These are phyloP conservation scores for Hypoxylon intermedium DNA, from an alignment of 495 filamentous ascomycete species.

Conservation along the genomic window DNA sequence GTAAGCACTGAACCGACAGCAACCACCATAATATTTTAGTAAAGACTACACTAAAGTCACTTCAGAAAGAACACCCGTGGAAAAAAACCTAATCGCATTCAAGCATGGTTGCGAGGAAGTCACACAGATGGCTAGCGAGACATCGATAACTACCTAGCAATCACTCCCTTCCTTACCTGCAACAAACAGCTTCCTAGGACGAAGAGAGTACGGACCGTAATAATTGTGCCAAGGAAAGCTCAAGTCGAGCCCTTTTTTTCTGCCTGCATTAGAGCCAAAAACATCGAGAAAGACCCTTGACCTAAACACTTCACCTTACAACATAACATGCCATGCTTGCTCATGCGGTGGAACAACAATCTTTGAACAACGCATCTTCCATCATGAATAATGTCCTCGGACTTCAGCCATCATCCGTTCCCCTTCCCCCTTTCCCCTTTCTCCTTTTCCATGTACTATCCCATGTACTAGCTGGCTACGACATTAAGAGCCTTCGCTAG, in stretches of 20 bases:
- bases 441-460: constrained; percentile 18
- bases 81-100: too few relatives aligned
- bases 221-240: not conserved
- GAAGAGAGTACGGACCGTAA: not conserved
- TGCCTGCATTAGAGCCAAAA: constrained; percentile 9
- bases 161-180: too few relatives aligned
- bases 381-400: constrained; percentile 1
- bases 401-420: not conserved
- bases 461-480: constrained; percentile 20
- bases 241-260: not conserved
- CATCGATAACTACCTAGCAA: not conserved
- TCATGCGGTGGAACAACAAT: constrained; percentile 37
- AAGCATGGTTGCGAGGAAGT: too few relatives aligned
- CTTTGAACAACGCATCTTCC: constrained; percentile 38
- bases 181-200: not conserved
- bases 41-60: too few relatives aligned
- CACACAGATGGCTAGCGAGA: not conserved
- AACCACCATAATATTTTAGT: constrained; percentile 10
- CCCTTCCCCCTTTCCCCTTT: not conserved
- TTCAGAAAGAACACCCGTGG: too few relatives aligned
- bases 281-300: constrained; percentile 13
- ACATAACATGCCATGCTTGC: constrained; percentile 15
- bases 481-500: constrained; percentile 14
- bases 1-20: constrained; percentile 19
- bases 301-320: constrained; percentile 24